A percentile compares a stretch with the other conserved stretches of the same genome.
phyloP scores from a whole-genome alignment of 2,329 filamentous ascomycete species.

The Hypomyces rosellus region DNA sequence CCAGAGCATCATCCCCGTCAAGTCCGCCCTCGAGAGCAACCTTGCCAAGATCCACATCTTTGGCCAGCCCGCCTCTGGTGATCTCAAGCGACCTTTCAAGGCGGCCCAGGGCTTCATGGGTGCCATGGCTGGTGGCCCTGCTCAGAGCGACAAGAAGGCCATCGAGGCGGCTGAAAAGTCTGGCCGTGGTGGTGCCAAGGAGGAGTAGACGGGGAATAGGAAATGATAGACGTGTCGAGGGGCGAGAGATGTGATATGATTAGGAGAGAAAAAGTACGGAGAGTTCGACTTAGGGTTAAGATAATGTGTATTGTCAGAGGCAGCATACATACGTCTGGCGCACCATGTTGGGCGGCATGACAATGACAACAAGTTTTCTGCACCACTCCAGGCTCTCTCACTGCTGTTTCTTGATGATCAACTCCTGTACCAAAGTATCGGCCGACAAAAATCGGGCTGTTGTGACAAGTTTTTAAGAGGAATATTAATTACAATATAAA shows the following conservation, averaged over 20 bases:
- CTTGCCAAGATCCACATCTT: slow-evolving; percentile 92
- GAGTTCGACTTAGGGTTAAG: not conserved
- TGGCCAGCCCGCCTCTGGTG: slow-evolving; percentile 77
- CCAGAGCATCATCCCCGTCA: slow-evolving; percentile 97
- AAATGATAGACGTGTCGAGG: too few relatives aligned
- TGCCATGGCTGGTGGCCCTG: slow-evolving; percentile 63
- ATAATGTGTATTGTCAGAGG: slow-evolving; percentile 1
- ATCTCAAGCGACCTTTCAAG: slow-evolving; percentile 97
- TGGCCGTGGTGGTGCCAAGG: slow-evolving; percentile 64
- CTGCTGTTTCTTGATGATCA: too few relatives aligned
- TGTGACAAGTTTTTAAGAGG: too few relatives aligned
- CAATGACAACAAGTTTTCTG: not conserved
- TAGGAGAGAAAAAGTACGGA: not conserved
- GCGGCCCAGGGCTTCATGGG: slow-evolving; percentile 74
- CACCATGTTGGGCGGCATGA: not conserved
- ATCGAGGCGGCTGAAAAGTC: slow-evolving; percentile 74
- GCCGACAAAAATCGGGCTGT: too few relatives aligned
- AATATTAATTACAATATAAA: too few relatives aligned
- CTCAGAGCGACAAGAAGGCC: slow-evolving; percentile 89
- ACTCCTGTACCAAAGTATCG: too few relatives aligned
- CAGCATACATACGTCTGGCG: not conserved
- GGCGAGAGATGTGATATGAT: too few relatives aligned
- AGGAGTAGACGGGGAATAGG: slow-evolving; percentile 47
- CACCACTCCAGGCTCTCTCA: not conserved
- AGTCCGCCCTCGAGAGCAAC: slow-evolving; percentile 92